Conservation (phyloP, 2,329 filamentous ascomycete species). For the Claviceps capensis region DNA sequence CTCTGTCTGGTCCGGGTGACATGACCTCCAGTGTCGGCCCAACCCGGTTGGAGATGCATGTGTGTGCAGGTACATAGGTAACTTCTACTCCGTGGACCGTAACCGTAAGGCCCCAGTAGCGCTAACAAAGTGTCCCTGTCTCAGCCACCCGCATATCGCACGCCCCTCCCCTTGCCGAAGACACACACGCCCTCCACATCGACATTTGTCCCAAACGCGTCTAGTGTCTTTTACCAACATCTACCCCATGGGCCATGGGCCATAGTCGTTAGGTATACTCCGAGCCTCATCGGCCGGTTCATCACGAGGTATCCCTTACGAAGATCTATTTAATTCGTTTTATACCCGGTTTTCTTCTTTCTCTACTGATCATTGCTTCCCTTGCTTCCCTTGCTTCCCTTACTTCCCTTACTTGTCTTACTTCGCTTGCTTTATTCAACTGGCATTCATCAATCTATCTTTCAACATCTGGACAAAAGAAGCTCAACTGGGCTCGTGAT, state of each 20-base stretch:
- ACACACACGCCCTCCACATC: conserved; percentile 2
- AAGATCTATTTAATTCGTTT: not conserved
- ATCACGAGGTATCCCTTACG: not conserved
- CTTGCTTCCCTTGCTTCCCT: too few relatives aligned
- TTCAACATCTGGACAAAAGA: not conserved
- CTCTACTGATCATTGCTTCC: not conserved
- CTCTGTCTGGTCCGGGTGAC: too few relatives aligned
- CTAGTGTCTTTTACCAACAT: conserved; percentile 1
- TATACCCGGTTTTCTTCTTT: not conserved
- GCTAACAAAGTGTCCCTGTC: conserved; percentile 1
- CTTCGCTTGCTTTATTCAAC: not conserved
- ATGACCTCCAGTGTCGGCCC: too few relatives aligned
- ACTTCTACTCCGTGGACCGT: too few relatives aligned
- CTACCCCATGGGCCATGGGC: too few relatives aligned
- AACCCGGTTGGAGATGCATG: too few relatives aligned
- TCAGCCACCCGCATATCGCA: not conserved
- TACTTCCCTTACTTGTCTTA: too few relatives aligned
- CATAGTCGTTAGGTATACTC: not conserved
- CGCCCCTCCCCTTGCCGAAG: not conserved
- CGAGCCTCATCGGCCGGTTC: conserved; percentile 6
- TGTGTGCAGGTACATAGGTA: too few relatives aligned
- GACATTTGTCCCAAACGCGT: not conserved
- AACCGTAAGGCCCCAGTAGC: not conserved
- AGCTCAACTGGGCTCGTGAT: not conserved
- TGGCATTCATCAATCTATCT: not conserved